Evolutionary conservation across 192 early-diverging fungal genomes (phyloP).

Genomic region (Coemansia reversa): DNA sequence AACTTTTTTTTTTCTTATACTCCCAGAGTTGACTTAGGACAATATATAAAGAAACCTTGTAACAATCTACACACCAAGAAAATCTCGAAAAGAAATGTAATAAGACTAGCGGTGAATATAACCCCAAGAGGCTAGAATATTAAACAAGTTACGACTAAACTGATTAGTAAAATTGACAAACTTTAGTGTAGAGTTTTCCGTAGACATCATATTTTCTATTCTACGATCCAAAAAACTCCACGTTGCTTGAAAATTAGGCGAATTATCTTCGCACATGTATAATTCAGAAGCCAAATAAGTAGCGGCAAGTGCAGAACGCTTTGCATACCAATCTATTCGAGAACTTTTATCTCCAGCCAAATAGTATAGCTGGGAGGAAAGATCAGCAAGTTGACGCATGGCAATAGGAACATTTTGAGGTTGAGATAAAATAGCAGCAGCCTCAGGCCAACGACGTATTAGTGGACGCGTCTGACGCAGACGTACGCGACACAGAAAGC

Average conservation of each 20-base stretch:
- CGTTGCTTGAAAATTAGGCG: constrained; percentile 70
- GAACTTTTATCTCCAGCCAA: constrained; percentile 80
- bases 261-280: constrained; percentile 89
- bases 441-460: constrained; percentile 72
- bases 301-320: constrained; percentile 74
- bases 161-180: constrained; percentile 24
- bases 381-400: constrained; percentile 61
- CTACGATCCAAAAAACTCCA: constrained; percentile 77
- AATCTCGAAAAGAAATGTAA: not conserved
- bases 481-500: constrained; percentile 60
- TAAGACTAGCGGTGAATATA: constrained; percentile 19
- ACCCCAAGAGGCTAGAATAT: constrained; percentile 46
- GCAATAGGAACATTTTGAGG: constrained; percentile 75
- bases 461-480: constrained; percentile 74
- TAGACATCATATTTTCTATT: constrained; percentile 64
- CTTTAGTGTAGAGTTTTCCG: constrained; percentile 51
- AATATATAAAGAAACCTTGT: too few species aligned
- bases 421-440: constrained; percentile 72
- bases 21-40: not conserved
- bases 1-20: constrained; percentile 8
- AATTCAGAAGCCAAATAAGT: constrained; percentile 87
- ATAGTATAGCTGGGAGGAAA: constrained; percentile 87
- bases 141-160: constrained; percentile 47
- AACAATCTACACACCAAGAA: too few species aligned
- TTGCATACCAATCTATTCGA: constrained; percentile 87